A percentile compares a stretch with the other conserved stretches of the same genome.
These are phyloP conservation scores for Cercospora sp. DNA, from an alignment of 2,329 filamentous ascomycete genomes.

Conservation along the genomic window DNA sequence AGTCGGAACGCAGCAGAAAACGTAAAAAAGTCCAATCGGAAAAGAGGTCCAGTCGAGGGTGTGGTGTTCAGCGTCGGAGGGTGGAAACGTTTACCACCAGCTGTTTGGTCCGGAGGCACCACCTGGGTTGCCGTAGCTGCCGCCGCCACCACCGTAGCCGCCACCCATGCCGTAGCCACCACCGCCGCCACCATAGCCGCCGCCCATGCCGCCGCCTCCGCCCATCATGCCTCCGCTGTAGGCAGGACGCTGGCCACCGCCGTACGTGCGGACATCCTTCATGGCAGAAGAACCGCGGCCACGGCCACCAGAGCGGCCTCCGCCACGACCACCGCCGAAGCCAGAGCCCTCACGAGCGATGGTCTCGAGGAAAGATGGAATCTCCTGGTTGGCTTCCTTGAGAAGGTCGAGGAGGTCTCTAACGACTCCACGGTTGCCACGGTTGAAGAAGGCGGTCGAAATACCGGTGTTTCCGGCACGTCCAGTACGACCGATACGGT, in stretches of 20 bases:
- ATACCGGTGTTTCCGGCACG: slow-evolving; percentile 99
- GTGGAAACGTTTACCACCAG: slow-evolving; percentile 29
- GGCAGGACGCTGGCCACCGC: slow-evolving; percentile 54
- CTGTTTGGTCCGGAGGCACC: slow-evolving; percentile 29
- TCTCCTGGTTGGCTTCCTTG: slow-evolving; percentile 98
- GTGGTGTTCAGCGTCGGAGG: slow-evolving; percentile 9
- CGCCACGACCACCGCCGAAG: slow-evolving; percentile 68
- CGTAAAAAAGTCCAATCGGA: slow-evolving; percentile 17
- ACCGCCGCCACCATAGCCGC: slow-evolving; percentile 46
- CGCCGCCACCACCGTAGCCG: slow-evolving; percentile 56
- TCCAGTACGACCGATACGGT: slow-evolving; percentile 98
- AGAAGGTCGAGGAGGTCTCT: slow-evolving; percentile 95
- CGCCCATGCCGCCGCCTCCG: slow-evolving; percentile 53
- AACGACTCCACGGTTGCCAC: slow-evolving; percentile 96
- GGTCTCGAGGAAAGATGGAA: slow-evolving; percentile 90
- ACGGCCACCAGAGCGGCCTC: slow-evolving; percentile 63
- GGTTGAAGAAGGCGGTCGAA: slow-evolving; percentile 99
- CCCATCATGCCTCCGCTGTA: slow-evolving; percentile 61
- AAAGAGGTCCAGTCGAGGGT: slow-evolving; percentile 13
- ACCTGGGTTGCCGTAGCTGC: slow-evolving; percentile 33
- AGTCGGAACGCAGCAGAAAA: slow-evolving; percentile 21
- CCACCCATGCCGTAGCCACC: slow-evolving; percentile 53
- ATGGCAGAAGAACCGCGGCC: slow-evolving; percentile 69
- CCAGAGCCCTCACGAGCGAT: slow-evolving; percentile 90
- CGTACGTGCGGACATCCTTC: slow-evolving; percentile 76